Percentiles rank a stretch among this genome's conserved stretches.
phyloP scores from a whole-genome alignment of 116 monocot genomes.

The Posidonia oceanica region DNA sequence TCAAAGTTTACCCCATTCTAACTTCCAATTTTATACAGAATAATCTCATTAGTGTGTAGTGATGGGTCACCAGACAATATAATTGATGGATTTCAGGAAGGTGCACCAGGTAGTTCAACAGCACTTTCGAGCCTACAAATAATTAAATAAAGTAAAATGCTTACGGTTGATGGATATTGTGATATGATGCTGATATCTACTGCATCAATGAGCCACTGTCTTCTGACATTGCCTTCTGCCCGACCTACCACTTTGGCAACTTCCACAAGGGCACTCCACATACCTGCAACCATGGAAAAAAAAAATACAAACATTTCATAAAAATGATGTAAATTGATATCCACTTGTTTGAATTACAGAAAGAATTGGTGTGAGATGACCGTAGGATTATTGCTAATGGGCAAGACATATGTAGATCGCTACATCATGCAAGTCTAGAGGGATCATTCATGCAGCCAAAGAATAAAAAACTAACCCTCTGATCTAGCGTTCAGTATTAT shows the following conservation, averaged over 20 bases:
- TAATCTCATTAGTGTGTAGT: too few relatives aligned
- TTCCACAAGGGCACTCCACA: constrained; percentile 65
- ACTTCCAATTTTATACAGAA: too few relatives aligned
- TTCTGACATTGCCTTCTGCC: constrained; percentile 29
- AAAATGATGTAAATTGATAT: background rate
- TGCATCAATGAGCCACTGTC: constrained; percentile 86
- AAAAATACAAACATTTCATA: background rate
- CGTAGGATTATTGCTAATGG: too few relatives aligned
- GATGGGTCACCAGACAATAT: background rate
- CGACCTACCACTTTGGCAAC: constrained; percentile 37
- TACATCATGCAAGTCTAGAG: too few relatives aligned
- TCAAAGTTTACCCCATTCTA: background rate
- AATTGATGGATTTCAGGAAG: background rate
- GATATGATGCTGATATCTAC: constrained; percentile 65
- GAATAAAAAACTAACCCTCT: constrained; percentile 33
- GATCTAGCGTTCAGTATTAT: constrained; percentile 37
- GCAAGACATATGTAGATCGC: background rate
- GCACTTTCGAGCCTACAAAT: background rate
- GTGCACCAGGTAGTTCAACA: background rate
- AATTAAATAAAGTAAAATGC: constrained; percentile 7
- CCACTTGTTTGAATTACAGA: too few relatives aligned
- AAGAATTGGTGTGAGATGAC: too few relatives aligned
- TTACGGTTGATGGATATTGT: constrained; percentile 62
- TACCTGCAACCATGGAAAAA: constrained; percentile 25
- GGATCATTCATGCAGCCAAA: too few relatives aligned